These are phyloP conservation scores for Entomortierella beljakovae DNA, from an alignment of 192 early-diverging fungal genomes.

Conservation along the genomic window DNA sequence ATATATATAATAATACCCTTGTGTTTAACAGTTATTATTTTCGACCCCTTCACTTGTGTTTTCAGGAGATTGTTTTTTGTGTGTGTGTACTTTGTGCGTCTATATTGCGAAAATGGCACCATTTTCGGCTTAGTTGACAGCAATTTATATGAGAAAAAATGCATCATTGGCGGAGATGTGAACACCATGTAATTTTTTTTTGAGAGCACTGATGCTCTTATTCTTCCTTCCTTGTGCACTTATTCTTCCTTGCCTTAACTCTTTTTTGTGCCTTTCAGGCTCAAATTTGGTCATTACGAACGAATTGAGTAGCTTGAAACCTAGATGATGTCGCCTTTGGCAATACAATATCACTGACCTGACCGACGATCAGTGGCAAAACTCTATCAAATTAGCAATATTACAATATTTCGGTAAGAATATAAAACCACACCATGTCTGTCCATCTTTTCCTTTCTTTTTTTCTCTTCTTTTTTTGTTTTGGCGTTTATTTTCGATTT, in stretches of 20 bases:
- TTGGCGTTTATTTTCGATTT: not conserved
- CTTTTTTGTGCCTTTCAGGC: not conserved
- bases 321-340: not conserved
- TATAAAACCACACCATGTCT: conserved; percentile 3
- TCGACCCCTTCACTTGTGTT: not conserved
- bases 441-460: not conserved
- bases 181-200: not conserved
- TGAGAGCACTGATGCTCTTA: not conserved
- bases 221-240: not conserved
- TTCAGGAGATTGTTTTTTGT: not conserved
- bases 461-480: not conserved
- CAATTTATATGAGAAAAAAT: not conserved
- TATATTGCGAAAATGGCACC: conserved; percentile 9
- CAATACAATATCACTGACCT: not conserved
- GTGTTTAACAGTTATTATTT: not conserved
- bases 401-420: conserved; percentile 5
- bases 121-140: conserved; percentile 8
- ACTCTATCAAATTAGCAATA: conserved; percentile 7
- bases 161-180: not conserved
- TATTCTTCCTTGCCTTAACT: not conserved
- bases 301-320: not conserved
- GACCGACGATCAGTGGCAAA: too few species aligned
- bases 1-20: not conserved
- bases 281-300: not conserved
- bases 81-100: not conserved